A percentile compares a stretch with the other conserved stretches of the same genome.
Evolutionary conservation across 2,329 filamentous ascomycete genomes (phyloP).

Genomic region (Aaosphaeria pasadenensis): DNA sequence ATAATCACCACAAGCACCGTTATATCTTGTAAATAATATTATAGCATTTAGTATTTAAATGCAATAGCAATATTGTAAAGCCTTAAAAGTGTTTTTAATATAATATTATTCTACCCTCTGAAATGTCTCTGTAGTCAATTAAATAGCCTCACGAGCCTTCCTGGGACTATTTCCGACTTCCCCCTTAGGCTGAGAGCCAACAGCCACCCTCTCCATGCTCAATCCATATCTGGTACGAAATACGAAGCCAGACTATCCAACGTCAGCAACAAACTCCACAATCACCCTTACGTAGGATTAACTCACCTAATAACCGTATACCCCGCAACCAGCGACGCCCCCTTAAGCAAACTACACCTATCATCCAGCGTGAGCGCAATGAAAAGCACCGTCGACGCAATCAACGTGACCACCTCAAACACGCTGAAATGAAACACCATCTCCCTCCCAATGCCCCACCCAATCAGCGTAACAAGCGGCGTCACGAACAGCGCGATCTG

Average conservation of each 20-base stretch:
- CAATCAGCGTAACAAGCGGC: conserved; percentile 56
- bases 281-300: not conserved
- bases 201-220: too few relatives aligned
- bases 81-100: too few relatives aligned
- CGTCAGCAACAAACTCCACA: not conserved
- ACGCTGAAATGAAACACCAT: conserved; percentile 76
- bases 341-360: conserved; percentile 9
- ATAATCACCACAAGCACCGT: too few relatives aligned
- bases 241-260: not conserved
- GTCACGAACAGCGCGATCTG: conserved; percentile 59
- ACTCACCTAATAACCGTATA: conserved; percentile 12
- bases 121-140: too few relatives aligned
- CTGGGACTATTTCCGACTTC: too few relatives aligned
- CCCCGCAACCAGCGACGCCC: conserved; percentile 6
- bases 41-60: too few relatives aligned
- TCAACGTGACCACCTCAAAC: conserved; percentile 68
- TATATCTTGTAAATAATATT: too few relatives aligned
- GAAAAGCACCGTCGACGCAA: conserved; percentile 9
- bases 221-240: not conserved
- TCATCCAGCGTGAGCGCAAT: conserved; percentile 8
- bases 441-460: conserved; percentile 54
- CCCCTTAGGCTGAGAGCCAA: too few relatives aligned
- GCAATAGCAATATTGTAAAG: too few relatives aligned
- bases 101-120: too few relatives aligned
- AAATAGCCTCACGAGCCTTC: too few relatives aligned